Percentiles rank a stretch among this genome's conserved stretches.
Evolutionary conservation across 1,284 basidiomycete species (phyloP).

Genomic region (Flammula alnicola): DNA sequence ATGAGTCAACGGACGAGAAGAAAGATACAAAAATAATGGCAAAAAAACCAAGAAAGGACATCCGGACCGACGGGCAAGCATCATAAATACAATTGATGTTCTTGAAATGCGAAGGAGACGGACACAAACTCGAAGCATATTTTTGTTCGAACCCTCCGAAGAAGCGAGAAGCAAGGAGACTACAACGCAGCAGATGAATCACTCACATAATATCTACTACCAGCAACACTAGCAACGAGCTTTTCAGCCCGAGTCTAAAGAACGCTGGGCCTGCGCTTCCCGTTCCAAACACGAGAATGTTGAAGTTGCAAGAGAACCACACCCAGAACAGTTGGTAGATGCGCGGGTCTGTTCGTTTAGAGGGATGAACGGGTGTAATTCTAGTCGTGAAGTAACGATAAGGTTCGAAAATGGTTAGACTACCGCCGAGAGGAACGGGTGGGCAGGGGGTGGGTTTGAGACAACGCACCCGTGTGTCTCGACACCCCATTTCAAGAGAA

Average conservation of each 20-base stretch:
- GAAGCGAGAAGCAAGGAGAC: no score
- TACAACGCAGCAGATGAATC: background rate
- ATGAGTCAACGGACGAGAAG: no score
- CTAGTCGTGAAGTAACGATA: slow-evolving; percentile 33
- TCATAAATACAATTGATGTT: no score
- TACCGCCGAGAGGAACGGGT: background rate
- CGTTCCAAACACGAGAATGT: slow-evolving; percentile 56
- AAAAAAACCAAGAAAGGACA: no score
- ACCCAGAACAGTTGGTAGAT: slow-evolving; percentile 69
- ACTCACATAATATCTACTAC: slow-evolving; percentile 61
- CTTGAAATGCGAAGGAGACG: no score
- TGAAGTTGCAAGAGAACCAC: slow-evolving; percentile 69
- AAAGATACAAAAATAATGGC: no score
- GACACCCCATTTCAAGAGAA: slow-evolving; percentile 31
- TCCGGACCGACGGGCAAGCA: no score
- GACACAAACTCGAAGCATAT: no score
- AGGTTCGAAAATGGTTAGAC: slow-evolving; percentile 1
- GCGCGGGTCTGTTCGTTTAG: slow-evolving; percentile 53
- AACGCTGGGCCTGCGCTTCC: slow-evolving; percentile 65
- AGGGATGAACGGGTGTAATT: slow-evolving; percentile 52
- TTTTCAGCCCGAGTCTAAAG: slow-evolving; percentile 57
- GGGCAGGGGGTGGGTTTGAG: no score
- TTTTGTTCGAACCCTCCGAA: no score
- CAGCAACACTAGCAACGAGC: slow-evolving; percentile 55
- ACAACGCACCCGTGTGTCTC: slow-evolving; percentile 43